Conservation (phyloP, 2,329 filamentous ascomycete genomes). For the Pestalotiopsis sp. region DNA sequence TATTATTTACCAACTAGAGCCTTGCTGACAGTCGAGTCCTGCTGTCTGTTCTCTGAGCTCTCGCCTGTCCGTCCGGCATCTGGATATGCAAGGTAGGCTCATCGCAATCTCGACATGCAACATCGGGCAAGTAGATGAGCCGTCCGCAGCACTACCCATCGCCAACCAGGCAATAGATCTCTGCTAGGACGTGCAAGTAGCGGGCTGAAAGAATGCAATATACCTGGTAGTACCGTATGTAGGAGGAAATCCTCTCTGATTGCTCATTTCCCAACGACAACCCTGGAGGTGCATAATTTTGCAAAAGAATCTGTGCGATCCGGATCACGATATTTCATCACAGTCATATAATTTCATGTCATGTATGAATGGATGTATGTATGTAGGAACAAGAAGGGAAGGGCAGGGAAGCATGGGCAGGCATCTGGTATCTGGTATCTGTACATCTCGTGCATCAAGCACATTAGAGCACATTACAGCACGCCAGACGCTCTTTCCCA, state of each 20-base stretch:
- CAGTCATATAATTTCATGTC: not conserved
- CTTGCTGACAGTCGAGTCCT: not conserved
- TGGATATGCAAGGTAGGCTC: not conserved
- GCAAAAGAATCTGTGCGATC: not conserved
- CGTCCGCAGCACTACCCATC: not conserved
- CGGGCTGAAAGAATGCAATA: too few relatives aligned
- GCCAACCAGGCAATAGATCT: too few relatives aligned
- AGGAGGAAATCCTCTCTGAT: not conserved
- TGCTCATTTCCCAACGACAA: not conserved
- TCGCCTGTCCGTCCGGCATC: not conserved
- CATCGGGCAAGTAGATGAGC: conserved; percentile 1
- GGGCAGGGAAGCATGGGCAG: not conserved
- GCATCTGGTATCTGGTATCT: not conserved
- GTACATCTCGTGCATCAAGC: not conserved
- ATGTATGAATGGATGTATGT: not conserved
- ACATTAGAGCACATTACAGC: not conserved
- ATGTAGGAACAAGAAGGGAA: too few relatives aligned
- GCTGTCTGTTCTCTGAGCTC: not conserved
- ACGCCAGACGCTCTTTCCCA: not conserved
- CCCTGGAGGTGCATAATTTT: conserved; percentile 8
- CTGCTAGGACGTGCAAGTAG: too few relatives aligned
- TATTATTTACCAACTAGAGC: not conserved
- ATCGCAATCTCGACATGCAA: conserved; percentile 1
- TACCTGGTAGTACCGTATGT: too few relatives aligned
- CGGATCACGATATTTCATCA: not conserved